Evolutionary conservation across 2,329 filamentous ascomycete species (phyloP).

Genomic region (Leptographium wingfieldii): DNA sequence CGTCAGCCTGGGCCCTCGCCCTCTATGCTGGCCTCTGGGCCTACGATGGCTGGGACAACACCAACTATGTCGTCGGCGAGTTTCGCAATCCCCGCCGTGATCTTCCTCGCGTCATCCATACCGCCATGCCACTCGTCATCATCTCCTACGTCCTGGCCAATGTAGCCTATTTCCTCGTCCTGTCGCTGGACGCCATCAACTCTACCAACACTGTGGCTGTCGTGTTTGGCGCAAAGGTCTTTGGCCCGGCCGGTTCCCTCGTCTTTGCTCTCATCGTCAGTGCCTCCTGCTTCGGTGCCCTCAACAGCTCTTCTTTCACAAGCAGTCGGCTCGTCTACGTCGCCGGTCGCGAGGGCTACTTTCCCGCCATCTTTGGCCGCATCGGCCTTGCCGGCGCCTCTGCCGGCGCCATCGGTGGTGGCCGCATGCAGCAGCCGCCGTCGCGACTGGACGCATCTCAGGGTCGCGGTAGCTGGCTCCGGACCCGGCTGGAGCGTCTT

Average conservation of each 20-base stretch:
- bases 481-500: slow-evolving; percentile 44
- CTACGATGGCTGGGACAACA: slow-evolving; percentile 98
- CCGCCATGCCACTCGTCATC: slow-evolving; percentile 90
- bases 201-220: slow-evolving; percentile 92
- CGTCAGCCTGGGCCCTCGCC: slow-evolving; percentile 83
- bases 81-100: slow-evolving; percentile 86
- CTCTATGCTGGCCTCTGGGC: slow-evolving; percentile 95
- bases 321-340: slow-evolving; percentile 85
- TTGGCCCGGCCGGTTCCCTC: slow-evolving; percentile 70
- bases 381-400: slow-evolving; percentile 51
- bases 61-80: slow-evolving; percentile 95
- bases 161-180: slow-evolving; percentile 84
- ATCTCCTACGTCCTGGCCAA: slow-evolving; percentile 83
- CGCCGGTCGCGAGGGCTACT: slow-evolving; percentile 88
- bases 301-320: slow-evolving; percentile 92
- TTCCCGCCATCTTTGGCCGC: slow-evolving; percentile 70
- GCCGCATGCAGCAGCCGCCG: not conserved
- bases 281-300: slow-evolving; percentile 82
- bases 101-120: slow-evolving; percentile 88
- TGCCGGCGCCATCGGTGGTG: not conserved
- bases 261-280: slow-evolving; percentile 80
- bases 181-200: slow-evolving; percentile 70
- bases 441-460: slow-evolving; percentile 29
- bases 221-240: slow-evolving; percentile 80
- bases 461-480: slow-evolving; percentile 42